These are phyloP conservation scores for Limnanthes douglasii DNA, from an alignment of 345 rosid species.

Conservation along the genomic window DNA sequence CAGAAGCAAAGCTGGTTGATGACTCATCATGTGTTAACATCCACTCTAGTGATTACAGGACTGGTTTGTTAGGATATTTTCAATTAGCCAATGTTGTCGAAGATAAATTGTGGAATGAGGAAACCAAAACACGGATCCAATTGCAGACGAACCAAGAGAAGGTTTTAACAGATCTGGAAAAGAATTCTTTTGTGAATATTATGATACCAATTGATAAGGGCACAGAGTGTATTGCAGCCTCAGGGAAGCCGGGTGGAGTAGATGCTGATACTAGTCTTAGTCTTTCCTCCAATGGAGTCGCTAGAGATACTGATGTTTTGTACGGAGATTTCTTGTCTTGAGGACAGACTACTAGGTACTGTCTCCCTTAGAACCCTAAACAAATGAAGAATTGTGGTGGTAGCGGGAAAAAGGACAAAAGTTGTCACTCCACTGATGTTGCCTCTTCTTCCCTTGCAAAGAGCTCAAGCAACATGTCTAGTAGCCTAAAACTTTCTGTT, in stretches of 20 bases:
- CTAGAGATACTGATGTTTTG: constrained; percentile 18
- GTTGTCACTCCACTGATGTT: constrained; percentile 13
- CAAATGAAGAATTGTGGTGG: constrained; percentile 25
- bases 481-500: no score
- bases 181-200: constrained; percentile 10
- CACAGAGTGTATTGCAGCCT: constrained; percentile 8
- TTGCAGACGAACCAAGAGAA: constrained; percentile 10
- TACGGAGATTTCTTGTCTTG: constrained; percentile 12
- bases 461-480: no score
- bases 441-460: constrained; percentile 11
- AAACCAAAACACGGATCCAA: constrained; percentile 10
- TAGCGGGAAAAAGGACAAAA: no score
- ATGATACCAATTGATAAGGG: constrained; percentile 11
- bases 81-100: constrained; percentile 45
- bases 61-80: no score
- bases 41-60: constrained; percentile 10
- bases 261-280: constrained; percentile 9
- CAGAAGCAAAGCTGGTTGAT: constrained; percentile 24
- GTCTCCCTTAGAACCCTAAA: constrained; percentile 18
- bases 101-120: constrained; percentile 40
- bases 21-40: constrained; percentile 17
- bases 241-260: constrained; percentile 17
- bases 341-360: constrained; percentile 15
- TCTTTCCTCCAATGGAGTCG: constrained; percentile 16
- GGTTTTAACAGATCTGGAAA: no score